Base-by-base conservation (phyloP, 23 red algal genomes). In the Cyanidiococcus yangmingshanensis region DNA sequence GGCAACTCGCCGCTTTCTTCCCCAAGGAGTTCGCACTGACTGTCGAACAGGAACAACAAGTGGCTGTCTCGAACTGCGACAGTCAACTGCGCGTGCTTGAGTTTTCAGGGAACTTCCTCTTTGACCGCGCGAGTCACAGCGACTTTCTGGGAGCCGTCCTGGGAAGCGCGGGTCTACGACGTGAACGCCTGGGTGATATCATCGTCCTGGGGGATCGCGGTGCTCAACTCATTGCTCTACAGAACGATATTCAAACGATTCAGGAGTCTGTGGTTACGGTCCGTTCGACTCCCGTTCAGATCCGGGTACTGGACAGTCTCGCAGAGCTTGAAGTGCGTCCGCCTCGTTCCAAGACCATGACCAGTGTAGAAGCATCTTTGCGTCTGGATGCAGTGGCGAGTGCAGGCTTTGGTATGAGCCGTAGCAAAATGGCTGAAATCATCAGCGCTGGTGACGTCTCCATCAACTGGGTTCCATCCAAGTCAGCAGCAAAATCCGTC, bases 311-410 rank as follows among this genome's bases (percentile, higher is more conserved):
- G 63, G 63, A 30, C 7, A 71, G 63, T 29, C 63, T 85, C 36
- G 34, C 38, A 37, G 77, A 96, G 83, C 41, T 90, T 68, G 37
- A 87, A n/a, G 67, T 84, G n/a, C 63, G 63, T 26, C 38, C 40
- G 37, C 71, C 67, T 18, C 41, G 33, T 30, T 21, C 79, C 39
- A 90, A 88, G 83, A 76, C 67, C 39, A 37, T 96, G 24, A 36
- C 40, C 57, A 84, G 59, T 59, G 86, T 90, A 27, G 92, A 90
- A 74, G 40, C 83, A 21, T 87, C 82, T 18, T 24, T 96, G 81
- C 82, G 92, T 31, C 39, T 96, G 39, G 92, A 96, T 74, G 82
- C 92, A n/a, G 92, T 96, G 0, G 92, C 71, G 21, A 86, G 80
- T 33, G 79, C 86, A 2, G 92, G 92, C 34, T 89, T 96, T 45